phyloP scores from a whole-genome alignment of 2,329 filamentous ascomycete species.

The Salinomyces thailandicus region DNA sequence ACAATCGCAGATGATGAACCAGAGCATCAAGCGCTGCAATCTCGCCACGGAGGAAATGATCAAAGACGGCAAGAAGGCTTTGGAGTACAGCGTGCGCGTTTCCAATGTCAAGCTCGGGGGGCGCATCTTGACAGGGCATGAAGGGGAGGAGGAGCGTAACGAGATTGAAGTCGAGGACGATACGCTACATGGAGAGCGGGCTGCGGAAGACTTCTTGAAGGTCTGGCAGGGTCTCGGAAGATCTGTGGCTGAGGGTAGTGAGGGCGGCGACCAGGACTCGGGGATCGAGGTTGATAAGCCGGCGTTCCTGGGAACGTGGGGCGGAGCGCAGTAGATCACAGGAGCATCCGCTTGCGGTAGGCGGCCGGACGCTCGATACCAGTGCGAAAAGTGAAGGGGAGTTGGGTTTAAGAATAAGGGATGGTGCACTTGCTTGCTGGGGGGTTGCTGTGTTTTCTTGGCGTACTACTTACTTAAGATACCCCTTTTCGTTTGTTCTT shows the following conservation, averaged over 20 bases:
- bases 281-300: slow-evolving; percentile 12
- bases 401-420: background rate
- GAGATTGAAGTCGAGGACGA: slow-evolving; percentile 13
- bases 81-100: slow-evolving; percentile 69
- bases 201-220: slow-evolving; percentile 19
- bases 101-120: slow-evolving; percentile 76
- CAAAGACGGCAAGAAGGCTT: slow-evolving; percentile 73
- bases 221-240: slow-evolving; percentile 10
- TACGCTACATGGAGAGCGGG: slow-evolving; percentile 6
- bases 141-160: slow-evolving; percentile 16
- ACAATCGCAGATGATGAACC: slow-evolving; percentile 91
- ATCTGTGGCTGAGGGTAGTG: slow-evolving; percentile 6
- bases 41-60: slow-evolving; percentile 87
- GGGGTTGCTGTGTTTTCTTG: background rate
- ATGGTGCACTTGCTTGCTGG: too few relatives aligned
- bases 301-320: too few relatives aligned
- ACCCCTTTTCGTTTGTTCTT: slow-evolving; percentile 2
- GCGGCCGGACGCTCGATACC: slow-evolving; percentile 3
- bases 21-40: slow-evolving; percentile 81
- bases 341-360: slow-evolving; percentile 4
- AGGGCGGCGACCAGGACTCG: slow-evolving; percentile 11
- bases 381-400: background rate
- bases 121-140: slow-evolving; percentile 59
- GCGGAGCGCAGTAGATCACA: background rate
- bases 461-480: slow-evolving; percentile 1